Conservation (phyloP, 805 yeast species). For the Zygosaccharomyces lentus region DNA sequence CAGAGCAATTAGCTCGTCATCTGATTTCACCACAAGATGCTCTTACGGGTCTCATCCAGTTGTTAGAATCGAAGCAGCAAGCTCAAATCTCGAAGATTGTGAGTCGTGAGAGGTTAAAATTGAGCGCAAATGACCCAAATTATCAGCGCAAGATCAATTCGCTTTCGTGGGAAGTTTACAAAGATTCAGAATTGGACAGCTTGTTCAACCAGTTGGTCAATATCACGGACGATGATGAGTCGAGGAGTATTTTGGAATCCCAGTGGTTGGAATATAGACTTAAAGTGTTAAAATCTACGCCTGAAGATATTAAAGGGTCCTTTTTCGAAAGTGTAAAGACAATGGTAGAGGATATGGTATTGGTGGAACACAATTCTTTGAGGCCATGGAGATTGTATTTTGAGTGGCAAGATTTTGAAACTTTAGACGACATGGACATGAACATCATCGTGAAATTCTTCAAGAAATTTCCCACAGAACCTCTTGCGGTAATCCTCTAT, state of each 20-base stretch:
- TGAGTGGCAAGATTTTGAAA: slow-evolving; percentile 63
- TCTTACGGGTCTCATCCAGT: slow-evolving; percentile 41
- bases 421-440: slow-evolving; percentile 47
- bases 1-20: slow-evolving; percentile 47
- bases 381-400: slow-evolving; percentile 70
- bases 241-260: slow-evolving; percentile 57
- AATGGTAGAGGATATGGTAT: slow-evolving; percentile 66
- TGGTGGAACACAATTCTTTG: slow-evolving; percentile 56
- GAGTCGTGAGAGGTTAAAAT: slow-evolving; percentile 47
- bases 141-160: slow-evolving; percentile 39
- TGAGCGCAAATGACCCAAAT: slow-evolving; percentile 41
- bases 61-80: slow-evolving; percentile 40
- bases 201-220: slow-evolving; percentile 57
- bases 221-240: slow-evolving; percentile 54
- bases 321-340: slow-evolving; percentile 45
- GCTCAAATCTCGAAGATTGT: slow-evolving; percentile 38
- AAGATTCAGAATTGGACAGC: slow-evolving; percentile 47
- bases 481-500: slow-evolving; percentile 57
- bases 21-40: slow-evolving; percentile 46
- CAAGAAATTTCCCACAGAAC: slow-evolving; percentile 52
- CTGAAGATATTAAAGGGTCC: slow-evolving; percentile 39
- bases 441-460: slow-evolving; percentile 48
- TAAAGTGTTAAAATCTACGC: slow-evolving; percentile 49
- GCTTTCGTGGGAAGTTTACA: slow-evolving; percentile 45
- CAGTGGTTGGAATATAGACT: slow-evolving; percentile 54